Base-by-base conservation (phyloP, 1,139 yeast genomes). In the Hansenula sp. region DNA sequence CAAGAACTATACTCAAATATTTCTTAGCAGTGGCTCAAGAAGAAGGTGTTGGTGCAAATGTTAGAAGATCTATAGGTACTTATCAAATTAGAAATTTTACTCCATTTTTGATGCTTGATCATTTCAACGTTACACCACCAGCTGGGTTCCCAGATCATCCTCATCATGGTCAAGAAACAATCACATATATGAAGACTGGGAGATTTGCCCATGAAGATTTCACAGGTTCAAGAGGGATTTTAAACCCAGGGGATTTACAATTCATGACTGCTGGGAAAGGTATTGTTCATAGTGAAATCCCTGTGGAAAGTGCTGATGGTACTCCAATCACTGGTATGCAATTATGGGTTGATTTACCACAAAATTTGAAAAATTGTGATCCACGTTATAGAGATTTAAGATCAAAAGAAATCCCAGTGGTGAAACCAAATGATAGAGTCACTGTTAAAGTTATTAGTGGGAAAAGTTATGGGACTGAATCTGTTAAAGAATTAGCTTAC, bases 111-210 rank as follows among this genome's bases (percentile, higher is more conserved):
- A 74, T 90, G 84, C 72, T 88, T 42, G 97, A 90, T 60, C 95
- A 89, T 60, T 88, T 89, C 63, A 68, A 66, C 36, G 79, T 78
- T 19, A 59, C 70, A 3, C 76, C 79, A 13, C 76, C 74, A 17
- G 87, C 88, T n/a, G 94, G 94, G 0, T 89, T 89, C 68, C 96
- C 96, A 6, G 93, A 87, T 55, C 97, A 90, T 61, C 96, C 96
- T 24, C 97, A 90, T 63, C 77, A 88, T 48, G 96, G 96, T 28
- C 94, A 87, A 65, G 96, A 88, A 64, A 90, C 96, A 27, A 80
- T 90, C 49, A 84, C 96, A 4, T 79, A 83, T 56, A 68, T 90
- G 45, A 65, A 82, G 47, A 72, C 79, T 45, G 96, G 96, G 41
- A 81, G 79, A 47, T 71, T 90, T 65, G 93, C 94, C 27, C 97